Conservation (phyloP, 78 protist genomes). For the Dictyostelium discoideum region dicty_2.7 NC_007089.4:5657001-5657500, state of each 20-base stretch:
- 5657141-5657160: constrained; percentile 67
- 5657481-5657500: constrained; percentile 82
- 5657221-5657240: constrained; percentile 79
- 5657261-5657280: constrained; percentile 89
- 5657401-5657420: constrained; percentile 92
- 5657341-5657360: constrained; percentile 97
- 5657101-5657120: too few species aligned
- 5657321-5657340: constrained; percentile 92
- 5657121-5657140: too few species aligned
- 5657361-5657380: constrained; percentile 92
- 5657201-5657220: constrained; percentile 77
- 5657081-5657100: too few species aligned
- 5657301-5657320: constrained; percentile 97
- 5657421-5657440: constrained; percentile 94
- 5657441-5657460: constrained; percentile 59
- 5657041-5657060: too few species aligned
- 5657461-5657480: constrained; percentile 76
- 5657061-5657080: too few species aligned
- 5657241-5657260: constrained; percentile 53
- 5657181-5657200: constrained; percentile 83
- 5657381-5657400: constrained; percentile 95
- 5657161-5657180: constrained; percentile 81
- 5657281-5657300: constrained; percentile 92
- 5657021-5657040: too few species aligned
- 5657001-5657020: constrained; percentile 60